Conservation (phyloP, 1,139 yeast species). For the Taiozyma onychis region DNA sequence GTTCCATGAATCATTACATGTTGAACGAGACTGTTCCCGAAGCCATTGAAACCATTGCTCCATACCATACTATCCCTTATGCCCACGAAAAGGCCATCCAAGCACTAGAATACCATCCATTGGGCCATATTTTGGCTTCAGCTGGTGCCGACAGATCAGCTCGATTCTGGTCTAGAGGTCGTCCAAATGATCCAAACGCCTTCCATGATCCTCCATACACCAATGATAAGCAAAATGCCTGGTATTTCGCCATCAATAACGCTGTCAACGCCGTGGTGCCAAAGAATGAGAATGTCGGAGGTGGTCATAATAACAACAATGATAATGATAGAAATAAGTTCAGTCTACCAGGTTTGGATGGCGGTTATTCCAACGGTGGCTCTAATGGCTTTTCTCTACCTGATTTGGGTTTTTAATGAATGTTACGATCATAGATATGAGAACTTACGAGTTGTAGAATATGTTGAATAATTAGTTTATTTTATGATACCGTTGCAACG, state of each 20-base stretch:
- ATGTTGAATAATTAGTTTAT: background rate
- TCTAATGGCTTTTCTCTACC: conserved; percentile 9
- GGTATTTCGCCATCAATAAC: conserved; percentile 68
- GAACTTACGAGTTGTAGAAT: background rate
- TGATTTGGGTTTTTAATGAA: conserved; percentile 13
- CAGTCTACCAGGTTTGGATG: conserved; percentile 17
- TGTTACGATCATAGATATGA: background rate
- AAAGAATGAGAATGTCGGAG: conserved; percentile 24
- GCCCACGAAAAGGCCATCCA: conserved; percentile 95
- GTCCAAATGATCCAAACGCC: conserved; percentile 85
- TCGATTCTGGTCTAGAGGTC: conserved; percentile 90
- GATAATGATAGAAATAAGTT: conserved; percentile 4
- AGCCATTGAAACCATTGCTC: conserved; percentile 32
- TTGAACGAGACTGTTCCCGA: conserved; percentile 38
- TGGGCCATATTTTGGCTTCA: conserved; percentile 85
- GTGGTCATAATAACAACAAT: conserved; percentile 2
- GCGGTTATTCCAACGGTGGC: conserved; percentile 3
- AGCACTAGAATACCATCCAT: conserved; percentile 86
- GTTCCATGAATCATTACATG: conserved; percentile 74
- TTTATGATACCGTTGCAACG: background rate
- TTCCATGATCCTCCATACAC: conserved; percentile 79
- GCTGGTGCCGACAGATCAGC: conserved; percentile 94
- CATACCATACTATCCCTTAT: conserved; percentile 68
- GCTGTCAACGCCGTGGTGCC: conserved; percentile 50
- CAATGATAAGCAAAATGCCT: conserved; percentile 63